phyloP scores from a whole-genome alignment of 2,329 filamentous ascomycete species.

The Daldinia sp. region DNA sequence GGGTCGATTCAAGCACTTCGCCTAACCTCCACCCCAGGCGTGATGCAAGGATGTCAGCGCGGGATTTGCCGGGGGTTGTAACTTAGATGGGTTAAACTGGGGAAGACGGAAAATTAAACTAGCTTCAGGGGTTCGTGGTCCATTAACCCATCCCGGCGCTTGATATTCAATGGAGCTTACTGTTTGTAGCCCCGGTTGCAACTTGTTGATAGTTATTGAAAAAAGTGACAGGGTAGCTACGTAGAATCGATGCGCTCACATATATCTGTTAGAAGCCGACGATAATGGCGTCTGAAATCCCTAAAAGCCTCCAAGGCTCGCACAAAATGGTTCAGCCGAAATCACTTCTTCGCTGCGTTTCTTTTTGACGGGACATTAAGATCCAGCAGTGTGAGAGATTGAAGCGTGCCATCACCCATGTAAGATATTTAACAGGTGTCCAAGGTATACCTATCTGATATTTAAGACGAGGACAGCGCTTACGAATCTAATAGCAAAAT shows the following conservation, averaged over 20 bases:
- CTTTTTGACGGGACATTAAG: conserved; percentile 18
- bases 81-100: conserved; percentile 27
- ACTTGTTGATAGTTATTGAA: conserved; percentile 36
- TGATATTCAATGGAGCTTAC: conserved; percentile 38
- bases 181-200: conserved; percentile 37
- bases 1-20: conserved; percentile 35
- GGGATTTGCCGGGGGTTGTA: conserved; percentile 36
- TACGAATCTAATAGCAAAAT: conserved; percentile 28
- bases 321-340: conserved; percentile 20
- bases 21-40: conserved; percentile 24
- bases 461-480: conserved; percentile 20
- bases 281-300: conserved; percentile 21
- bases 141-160: conserved; percentile 21
- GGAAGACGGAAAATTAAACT: conserved; percentile 37
- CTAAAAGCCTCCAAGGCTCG: conserved; percentile 14
- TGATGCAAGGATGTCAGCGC: conserved; percentile 30
- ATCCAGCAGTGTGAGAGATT: conserved; percentile 16
- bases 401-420: conserved; percentile 18
- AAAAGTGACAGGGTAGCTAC: conserved; percentile 22
- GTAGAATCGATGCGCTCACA: conserved; percentile 23
- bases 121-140: conserved; percentile 39
- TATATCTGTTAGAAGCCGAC: conserved; percentile 34
- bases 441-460: background rate
- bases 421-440: conserved; percentile 14
- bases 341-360: conserved; percentile 19